Evolutionary conservation across 1,284 basidiomycete genomes (phyloP).

Genomic region (Irpex sp.): DNA sequence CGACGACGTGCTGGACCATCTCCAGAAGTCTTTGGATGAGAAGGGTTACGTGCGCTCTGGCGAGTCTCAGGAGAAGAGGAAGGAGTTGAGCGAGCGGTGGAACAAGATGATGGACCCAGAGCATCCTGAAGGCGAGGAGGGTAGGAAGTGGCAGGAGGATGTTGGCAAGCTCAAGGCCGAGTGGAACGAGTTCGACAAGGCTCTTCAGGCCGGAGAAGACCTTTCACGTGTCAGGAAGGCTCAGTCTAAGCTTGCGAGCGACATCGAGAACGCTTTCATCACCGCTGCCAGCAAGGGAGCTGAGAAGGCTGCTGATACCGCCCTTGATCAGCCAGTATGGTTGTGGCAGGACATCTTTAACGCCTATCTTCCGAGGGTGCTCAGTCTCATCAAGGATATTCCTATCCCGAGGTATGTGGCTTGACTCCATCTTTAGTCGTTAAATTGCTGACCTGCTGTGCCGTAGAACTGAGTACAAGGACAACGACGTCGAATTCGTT

Average conservation of each 20-base stretch:
- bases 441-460: neutral
- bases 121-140: constrained; percentile 33
- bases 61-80: constrained; percentile 36
- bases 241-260: constrained; percentile 41
- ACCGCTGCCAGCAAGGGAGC: constrained; percentile 37
- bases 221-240: constrained; percentile 41
- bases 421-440: neutral
- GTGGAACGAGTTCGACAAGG: constrained; percentile 38
- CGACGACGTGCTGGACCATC: constrained; percentile 42
- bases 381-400: constrained; percentile 46
- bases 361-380: constrained; percentile 53
- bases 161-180: constrained; percentile 42
- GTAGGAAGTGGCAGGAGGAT: constrained; percentile 48
- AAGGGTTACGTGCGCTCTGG: constrained; percentile 49
- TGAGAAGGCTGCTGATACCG: constrained; percentile 32
- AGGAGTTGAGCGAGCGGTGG: constrained; percentile 48
- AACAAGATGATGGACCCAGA: constrained; percentile 35
- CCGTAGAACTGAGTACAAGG: constrained; percentile 62
- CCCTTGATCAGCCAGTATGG: constrained; percentile 57
- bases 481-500: constrained; percentile 62
- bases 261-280: constrained; percentile 42
- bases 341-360: constrained; percentile 71
- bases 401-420: constrained; percentile 59
- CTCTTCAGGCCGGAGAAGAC: constrained; percentile 45
- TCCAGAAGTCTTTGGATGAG: constrained; percentile 43